phyloP scores from a whole-genome alignment of 2,329 filamentous ascomycete genomes.

The Pseudopyrenochaeta lycopersici region DNA sequence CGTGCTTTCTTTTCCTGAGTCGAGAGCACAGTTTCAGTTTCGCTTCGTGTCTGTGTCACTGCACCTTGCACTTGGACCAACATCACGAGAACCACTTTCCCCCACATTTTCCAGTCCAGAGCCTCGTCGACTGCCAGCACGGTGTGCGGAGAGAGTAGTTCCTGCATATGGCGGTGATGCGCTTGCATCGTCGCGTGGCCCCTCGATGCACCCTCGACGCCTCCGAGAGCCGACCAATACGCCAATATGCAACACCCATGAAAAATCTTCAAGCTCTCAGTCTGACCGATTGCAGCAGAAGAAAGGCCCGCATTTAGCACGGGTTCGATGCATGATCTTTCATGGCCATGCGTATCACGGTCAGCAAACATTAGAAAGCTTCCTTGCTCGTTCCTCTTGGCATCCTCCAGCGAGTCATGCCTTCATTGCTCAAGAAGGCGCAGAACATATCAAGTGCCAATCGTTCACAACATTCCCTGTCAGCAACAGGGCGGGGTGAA shows the following conservation, averaged over 20 bases:
- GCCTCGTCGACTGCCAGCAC: slow-evolving; percentile 12
- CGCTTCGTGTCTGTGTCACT: slow-evolving; percentile 10
- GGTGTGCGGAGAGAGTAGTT: slow-evolving; percentile 21
- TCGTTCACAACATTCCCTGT: too few relatives aligned
- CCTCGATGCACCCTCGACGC: slow-evolving; percentile 6
- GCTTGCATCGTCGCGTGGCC: slow-evolving; percentile 7
- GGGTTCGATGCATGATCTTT: too few relatives aligned
- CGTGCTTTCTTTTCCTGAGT: slow-evolving; percentile 16
- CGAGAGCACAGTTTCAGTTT: slow-evolving; percentile 4
- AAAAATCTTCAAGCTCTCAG: background rate
- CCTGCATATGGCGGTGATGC: slow-evolving; percentile 29
- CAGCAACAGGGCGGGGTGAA: too few relatives aligned
- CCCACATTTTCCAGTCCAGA: slow-evolving; percentile 13
- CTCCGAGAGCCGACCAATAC: background rate
- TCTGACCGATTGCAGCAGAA: too few relatives aligned
- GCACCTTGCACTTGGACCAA: slow-evolving; percentile 17
- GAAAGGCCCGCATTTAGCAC: too few relatives aligned
- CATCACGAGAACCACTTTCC: slow-evolving; percentile 14
- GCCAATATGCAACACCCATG: background rate
- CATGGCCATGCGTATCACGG: background rate
- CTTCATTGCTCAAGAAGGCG: too few relatives aligned
- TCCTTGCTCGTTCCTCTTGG: too few relatives aligned
- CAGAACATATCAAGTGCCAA: too few relatives aligned
- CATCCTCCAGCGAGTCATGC: too few relatives aligned
- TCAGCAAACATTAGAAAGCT: background rate